A percentile compares a stretch with the other conserved stretches of the same genome.
Evolutionary conservation across 495 filamentous ascomycete genomes (phyloP).

Genomic region (Monascus purpureus): DNA sequence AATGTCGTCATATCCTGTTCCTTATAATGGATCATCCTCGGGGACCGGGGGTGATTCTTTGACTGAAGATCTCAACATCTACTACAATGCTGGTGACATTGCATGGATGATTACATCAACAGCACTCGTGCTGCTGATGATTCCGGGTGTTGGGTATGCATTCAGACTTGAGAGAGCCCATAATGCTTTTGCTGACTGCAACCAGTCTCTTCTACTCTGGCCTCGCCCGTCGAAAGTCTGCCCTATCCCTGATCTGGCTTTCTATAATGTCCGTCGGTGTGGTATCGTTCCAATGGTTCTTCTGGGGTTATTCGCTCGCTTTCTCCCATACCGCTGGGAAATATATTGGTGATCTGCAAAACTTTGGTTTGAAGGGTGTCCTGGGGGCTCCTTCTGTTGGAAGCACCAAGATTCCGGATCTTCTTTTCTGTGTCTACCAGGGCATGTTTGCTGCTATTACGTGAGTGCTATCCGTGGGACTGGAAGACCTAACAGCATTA

Average conservation of each 20-base stretch:
- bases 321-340: slow-evolving; percentile 76
- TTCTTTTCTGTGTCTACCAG: slow-evolving; percentile 88
- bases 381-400: slow-evolving; percentile 72
- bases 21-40: slow-evolving; percentile 48
- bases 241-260: slow-evolving; percentile 87
- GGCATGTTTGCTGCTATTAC: slow-evolving; percentile 97
- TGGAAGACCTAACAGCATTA: not conserved
- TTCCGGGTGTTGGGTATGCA: slow-evolving; percentile 77
- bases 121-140: slow-evolving; percentile 91
- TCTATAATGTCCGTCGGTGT: slow-evolving; percentile 92
- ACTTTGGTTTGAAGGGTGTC: slow-evolving; percentile 76
- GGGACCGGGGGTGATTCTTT: slow-evolving; percentile 63
- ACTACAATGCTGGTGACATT: slow-evolving; percentile 80
- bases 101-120: slow-evolving; percentile 82
- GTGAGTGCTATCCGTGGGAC: slow-evolving; percentile 29
- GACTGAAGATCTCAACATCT: slow-evolving; percentile 61
- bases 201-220: slow-evolving; percentile 92
- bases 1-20: slow-evolving; percentile 29
- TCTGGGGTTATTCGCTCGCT: slow-evolving; percentile 93
- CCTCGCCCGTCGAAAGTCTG: slow-evolving; percentile 90
- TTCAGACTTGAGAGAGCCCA: not conserved
- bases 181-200: not conserved
- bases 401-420: slow-evolving; percentile 67
- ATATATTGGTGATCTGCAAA: slow-evolving; percentile 73
- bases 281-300: slow-evolving; percentile 95